Evolutionary conservation across 208 protist genomes (phyloP), one percentile per base, ranked within the genome.

Genomic region (Wallacemonas collosoma): DNA sequence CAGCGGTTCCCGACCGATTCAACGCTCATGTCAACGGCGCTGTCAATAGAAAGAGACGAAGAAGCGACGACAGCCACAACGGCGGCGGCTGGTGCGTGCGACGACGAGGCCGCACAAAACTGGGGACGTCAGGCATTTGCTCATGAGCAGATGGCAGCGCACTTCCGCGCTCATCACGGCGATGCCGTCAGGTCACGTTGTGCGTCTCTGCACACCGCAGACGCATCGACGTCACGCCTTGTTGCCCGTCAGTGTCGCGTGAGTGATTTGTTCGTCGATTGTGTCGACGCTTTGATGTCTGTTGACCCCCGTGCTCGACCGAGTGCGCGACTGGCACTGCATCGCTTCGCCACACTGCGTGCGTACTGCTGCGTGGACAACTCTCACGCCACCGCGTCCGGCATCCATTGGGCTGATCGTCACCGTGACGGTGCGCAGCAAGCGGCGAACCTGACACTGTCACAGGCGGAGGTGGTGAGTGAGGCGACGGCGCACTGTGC

Each of bases 321-420:
- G 7, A 45, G 12, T 26, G 57, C 57, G 5, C 57, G 57, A 7
- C 57, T 45, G 7, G 57, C 57, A 38, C 57, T 63, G 9, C 9
- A n/a, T 9, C 57, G 57, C n/a, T 45, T 44, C 57, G 57, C 57
- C 57, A 63, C 36, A 7, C n/a, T 63, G 57, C 57, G 39, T n/a
- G 57, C 39, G 7, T 44, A 40, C 6, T 63, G 57, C 57, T 0
- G 39, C 26, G 26, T 26, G 26, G 26, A 26, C 26, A 26, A 26
- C 26, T 26, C 26, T 26, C 26, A 0, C 26, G 26, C 26, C 26
- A 0, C 26, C 26, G 26, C 26, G 26, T 26, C 26, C 26, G 26
- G 26, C 26, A 26, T 26, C 26, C 26, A 26, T 26, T 26, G 26
- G 26, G 26, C 26, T 26, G 26, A 26, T 26, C 26, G 26, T 57